These are phyloP conservation scores for Rhizopus delemar DNA, from an alignment of 371 early-diverging fungal species.

Conservation along the genomic window DNA sequence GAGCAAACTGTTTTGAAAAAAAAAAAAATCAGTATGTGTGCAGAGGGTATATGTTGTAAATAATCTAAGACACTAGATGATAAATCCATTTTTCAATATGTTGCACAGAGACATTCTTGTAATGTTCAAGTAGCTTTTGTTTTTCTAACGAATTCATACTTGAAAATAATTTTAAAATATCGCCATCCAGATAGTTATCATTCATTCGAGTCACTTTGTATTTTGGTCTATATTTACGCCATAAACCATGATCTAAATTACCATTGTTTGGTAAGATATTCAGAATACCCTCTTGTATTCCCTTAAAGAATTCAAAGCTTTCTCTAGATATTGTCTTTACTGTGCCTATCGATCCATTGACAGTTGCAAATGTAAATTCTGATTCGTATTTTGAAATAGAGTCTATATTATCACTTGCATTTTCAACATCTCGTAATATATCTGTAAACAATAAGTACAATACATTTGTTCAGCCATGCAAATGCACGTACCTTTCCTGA, in stretches of 20 bases:
- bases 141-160: constrained; percentile 55
- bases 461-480: not conserved
- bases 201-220: constrained; percentile 45
- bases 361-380: constrained; percentile 70
- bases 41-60: no score
- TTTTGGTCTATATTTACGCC: constrained; percentile 59
- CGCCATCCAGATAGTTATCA: constrained; percentile 82
- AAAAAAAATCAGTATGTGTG: no score
- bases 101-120: not conserved
- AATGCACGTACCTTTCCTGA: constrained; percentile 39
- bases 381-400: constrained; percentile 44
- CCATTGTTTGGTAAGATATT: constrained; percentile 59
- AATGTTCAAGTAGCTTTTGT: constrained; percentile 41
- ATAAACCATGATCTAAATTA: constrained; percentile 59
- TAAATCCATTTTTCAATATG: not conserved
- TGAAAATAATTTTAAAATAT: constrained; percentile 79
- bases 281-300: constrained; percentile 67
- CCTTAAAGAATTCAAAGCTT: constrained; percentile 57
- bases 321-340: constrained; percentile 65
- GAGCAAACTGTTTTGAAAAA: no score
- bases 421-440: constrained; percentile 33
- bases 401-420: constrained; percentile 49
- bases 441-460: not conserved
- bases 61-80: not conserved
- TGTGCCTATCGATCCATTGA: constrained; percentile 80